A percentile compares a stretch with the other conserved stretches of the same genome.
These are phyloP conservation scores for Jaltomata sinuosa DNA, from an alignment of 257 asterid species.

Conservation along the genomic window DNA sequence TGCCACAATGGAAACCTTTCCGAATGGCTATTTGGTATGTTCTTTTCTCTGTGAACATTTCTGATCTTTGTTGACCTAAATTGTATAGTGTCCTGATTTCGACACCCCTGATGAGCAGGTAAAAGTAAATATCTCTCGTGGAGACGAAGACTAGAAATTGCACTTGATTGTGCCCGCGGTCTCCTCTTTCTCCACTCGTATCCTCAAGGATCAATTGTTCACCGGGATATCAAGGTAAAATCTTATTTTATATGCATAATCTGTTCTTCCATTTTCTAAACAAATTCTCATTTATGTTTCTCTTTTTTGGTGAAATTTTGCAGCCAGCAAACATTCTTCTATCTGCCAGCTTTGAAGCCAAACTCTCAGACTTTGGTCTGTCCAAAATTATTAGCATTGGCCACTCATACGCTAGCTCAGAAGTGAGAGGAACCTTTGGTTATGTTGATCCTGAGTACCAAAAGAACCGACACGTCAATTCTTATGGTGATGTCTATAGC, in stretches of 20 bases:
- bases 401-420: constrained; percentile 68
- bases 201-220: constrained; percentile 68
- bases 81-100: not conserved
- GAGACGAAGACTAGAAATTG: constrained; percentile 59
- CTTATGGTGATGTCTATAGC: constrained; percentile 75
- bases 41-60: not conserved
- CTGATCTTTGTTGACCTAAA: not conserved
- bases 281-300: not conserved
- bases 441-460: constrained; percentile 88
- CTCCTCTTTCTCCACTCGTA: constrained; percentile 66
- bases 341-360: constrained; percentile 41
- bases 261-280: not conserved
- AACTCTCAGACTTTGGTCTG: constrained; percentile 68
- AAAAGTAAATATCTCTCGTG: constrained; percentile 49
- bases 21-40: constrained; percentile 65
- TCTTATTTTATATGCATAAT: not conserved
- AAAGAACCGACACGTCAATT: constrained; percentile 54
- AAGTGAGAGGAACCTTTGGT: constrained; percentile 82
- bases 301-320: not conserved
- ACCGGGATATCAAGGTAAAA: constrained; percentile 69
- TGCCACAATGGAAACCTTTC: constrained; percentile 80
- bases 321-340: constrained; percentile 87
- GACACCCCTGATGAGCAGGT: constrained; percentile 17
- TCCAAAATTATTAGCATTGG: constrained; percentile 63
- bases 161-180: constrained; percentile 60